phyloP scores from a whole-genome alignment of 495 filamentous ascomycete genomes.

The Penicillium goetzii region DNA sequence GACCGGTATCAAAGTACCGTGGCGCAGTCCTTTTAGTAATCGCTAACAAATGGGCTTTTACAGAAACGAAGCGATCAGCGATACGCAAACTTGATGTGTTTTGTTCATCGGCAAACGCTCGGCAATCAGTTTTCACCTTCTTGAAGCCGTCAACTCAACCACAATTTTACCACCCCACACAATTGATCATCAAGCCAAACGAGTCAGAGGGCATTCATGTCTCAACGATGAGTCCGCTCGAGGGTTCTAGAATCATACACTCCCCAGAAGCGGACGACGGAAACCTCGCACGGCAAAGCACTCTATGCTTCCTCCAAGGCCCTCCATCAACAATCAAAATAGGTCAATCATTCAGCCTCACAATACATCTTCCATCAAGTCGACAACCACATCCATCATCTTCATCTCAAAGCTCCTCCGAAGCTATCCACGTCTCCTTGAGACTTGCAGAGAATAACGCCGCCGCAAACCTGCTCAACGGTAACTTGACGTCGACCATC shows the following conservation, averaged over 20 bases:
- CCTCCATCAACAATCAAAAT: neutral
- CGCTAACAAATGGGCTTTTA: neutral
- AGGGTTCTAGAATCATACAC: neutral
- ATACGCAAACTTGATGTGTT: neutral
- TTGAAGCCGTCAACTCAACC: neutral
- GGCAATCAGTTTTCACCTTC: neutral
- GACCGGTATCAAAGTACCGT: neutral
- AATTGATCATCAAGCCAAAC: too few species aligned
- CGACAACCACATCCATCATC: neutral
- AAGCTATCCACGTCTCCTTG: neutral
- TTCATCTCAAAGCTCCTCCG: neutral
- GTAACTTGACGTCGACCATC: neutral
- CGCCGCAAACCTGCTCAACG: neutral
- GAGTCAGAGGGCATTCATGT: neutral
- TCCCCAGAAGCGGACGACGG: neutral
- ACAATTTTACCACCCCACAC: neutral
- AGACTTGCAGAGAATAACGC: neutral
- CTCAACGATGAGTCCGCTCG: neutral
- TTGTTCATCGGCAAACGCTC: too few species aligned
- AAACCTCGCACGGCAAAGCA: neutral
- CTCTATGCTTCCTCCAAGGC: neutral
- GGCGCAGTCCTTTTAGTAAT: neutral
- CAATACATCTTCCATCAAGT: neutral
- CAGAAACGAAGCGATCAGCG: neutral
- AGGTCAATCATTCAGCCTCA: neutral